Conservation (phyloP, 1,284 basidiomycete species). For the Termitomyces sp. region DNA sequence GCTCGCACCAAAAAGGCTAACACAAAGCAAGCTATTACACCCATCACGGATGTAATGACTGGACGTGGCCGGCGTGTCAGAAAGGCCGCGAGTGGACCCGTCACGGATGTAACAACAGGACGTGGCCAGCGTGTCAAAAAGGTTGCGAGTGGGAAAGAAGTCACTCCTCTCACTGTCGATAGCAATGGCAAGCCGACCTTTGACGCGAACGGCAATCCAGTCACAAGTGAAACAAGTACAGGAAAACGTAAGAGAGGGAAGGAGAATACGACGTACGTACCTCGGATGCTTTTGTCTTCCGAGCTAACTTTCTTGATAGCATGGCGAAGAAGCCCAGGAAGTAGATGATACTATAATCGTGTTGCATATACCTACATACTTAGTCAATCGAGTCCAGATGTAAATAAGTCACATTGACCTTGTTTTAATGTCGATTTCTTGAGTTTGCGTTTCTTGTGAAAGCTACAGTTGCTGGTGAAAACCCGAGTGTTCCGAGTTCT, state of each 20-base stretch:
- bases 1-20: neutral
- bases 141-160: neutral
- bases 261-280: neutral
- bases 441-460: too few species aligned
- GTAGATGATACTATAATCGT: too few species aligned
- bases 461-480: too few species aligned
- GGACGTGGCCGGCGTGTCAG: neutral
- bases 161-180: neutral
- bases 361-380: too few species aligned
- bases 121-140: neutral
- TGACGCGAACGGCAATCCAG: neutral
- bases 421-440: too few species aligned
- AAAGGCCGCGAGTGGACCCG: neutral
- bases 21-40: neutral
- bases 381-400: too few species aligned
- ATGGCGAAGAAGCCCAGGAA: too few species aligned
- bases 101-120: neutral
- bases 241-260: neutral
- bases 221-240: neutral
- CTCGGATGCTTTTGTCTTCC: too few species aligned
- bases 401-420: too few species aligned
- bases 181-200: neutral
- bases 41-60: too few species aligned
- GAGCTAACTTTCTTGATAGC: too few species aligned
- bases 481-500: too few species aligned